Evolutionary conservation across 78 protist species (phyloP), one percentile per base, ranked within the genome.

Genomic region (Dictyostelium brefeldianum): DNA sequence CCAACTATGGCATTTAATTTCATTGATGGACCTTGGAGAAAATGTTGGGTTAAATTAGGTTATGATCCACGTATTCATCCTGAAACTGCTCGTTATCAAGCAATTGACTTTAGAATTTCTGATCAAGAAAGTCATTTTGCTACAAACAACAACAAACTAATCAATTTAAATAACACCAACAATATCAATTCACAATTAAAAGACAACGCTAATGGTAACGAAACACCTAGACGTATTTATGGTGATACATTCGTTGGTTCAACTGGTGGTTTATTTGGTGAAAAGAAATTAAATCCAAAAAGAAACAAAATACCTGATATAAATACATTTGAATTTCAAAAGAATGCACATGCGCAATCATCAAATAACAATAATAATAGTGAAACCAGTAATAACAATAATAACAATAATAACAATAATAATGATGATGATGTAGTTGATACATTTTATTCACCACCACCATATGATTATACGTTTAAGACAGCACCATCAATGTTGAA

Each of bases 11-110:
- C 92, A 22, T 87, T 57, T 67, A 50, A 22, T 50, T 74, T 48
- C 57, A n/a, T 20, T 7, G 57, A 50, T 22, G 92, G 92, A 10
- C 92, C 92, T 2, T 87, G 82, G 85, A 54, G 92, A 51, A 75
- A 51, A 10, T 77, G 85, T 56, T 87, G 81, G 73, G 36, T 74
- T 8, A 31, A 62, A 62, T 50, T 20, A 4, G 92, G 83, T 3
- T 87, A 64, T n/a, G 83, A 87, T 77, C 92, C 92, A 14, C 31
- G 78, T 25, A 9, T 29, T 20, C 59, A 59, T 29, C 77, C 54
- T 22, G 92, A 74, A 22, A 22, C 92, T 15, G 17, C 65, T 10
- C 65, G 43, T 8, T 87, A 69, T 78, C 83, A 78, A 54, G 47
- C 57, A 15, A 22, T 31, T 17, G 83, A 78, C 31, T 78, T 78